Conservation (phyloP, 2,329 filamentous ascomycete genomes). For the Sporothrix humicola region DNA sequence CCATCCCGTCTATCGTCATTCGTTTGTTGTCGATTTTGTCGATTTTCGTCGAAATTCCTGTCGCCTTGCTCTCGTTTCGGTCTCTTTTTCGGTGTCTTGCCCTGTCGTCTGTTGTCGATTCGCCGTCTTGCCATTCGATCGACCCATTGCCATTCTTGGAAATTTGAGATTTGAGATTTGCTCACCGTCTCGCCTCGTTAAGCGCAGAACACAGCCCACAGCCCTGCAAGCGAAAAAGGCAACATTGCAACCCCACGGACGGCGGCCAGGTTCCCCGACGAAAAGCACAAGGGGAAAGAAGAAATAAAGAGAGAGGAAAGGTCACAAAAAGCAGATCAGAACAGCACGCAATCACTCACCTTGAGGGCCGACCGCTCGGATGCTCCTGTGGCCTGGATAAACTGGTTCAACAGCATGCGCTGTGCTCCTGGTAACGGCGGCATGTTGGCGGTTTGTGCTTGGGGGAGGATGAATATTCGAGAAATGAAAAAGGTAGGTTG, state of each 20-base stretch:
- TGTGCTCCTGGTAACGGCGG: conserved; percentile 43
- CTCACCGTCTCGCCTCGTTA: neutral
- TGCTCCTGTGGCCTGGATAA: conserved; percentile 52
- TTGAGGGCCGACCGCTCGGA: conserved; percentile 52
- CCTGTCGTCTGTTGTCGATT: neutral
- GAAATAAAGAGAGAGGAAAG: neutral
- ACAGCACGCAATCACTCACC: conserved; percentile 46
- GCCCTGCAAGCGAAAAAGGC: neutral
- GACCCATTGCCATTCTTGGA: neutral
- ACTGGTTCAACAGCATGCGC: conserved; percentile 51
- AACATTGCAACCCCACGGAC: neutral
- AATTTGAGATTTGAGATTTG: neutral
- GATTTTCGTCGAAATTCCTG: too few species aligned
- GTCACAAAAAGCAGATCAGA: neutral
- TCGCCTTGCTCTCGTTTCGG: neutral
- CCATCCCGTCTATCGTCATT: too few species aligned
- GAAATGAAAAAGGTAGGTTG: neutral
- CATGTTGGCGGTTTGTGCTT: conserved; percentile 35
- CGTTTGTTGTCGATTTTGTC: too few species aligned
- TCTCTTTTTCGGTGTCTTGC: neutral
- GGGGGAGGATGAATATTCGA: neutral
- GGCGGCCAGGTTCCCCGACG: neutral
- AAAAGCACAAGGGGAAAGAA: neutral
- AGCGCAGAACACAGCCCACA: conserved; percentile 20
- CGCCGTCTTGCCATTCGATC: neutral